Evolutionary conservation across 257 asterid genomes (phyloP).

Genomic region (Gentiana dahurica): DNA sequence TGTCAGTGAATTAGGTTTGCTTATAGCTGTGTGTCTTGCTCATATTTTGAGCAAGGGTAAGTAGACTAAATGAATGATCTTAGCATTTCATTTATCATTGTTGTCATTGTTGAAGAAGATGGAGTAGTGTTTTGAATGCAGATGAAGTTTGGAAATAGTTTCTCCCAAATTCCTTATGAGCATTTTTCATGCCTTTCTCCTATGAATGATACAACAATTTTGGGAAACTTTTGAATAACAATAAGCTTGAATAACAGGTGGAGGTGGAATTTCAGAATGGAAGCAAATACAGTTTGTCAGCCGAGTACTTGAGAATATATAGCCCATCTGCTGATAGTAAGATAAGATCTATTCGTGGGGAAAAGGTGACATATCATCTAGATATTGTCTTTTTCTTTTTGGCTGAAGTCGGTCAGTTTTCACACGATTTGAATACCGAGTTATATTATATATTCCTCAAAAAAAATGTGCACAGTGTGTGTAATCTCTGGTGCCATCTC

Average conservation of each 20-base stretch:
- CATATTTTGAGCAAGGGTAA: too few relatives aligned
- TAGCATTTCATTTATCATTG: too few relatives aligned
- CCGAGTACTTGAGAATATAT: conserved; percentile 67
- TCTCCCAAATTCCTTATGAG: background rate
- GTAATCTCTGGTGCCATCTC: too few relatives aligned
- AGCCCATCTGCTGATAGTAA: conserved; percentile 87
- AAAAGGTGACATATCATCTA: conserved; percentile 39
- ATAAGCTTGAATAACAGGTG: conserved; percentile 28
- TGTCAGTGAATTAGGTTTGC: background rate
- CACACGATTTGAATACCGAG: too few relatives aligned
- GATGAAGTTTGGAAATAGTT: background rate
- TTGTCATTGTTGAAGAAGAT: too few relatives aligned
- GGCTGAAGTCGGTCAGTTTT: background rate
- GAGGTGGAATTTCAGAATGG: conserved; percentile 65
- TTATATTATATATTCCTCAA: too few relatives aligned
- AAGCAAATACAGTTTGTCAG: conserved; percentile 38
- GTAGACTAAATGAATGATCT: too few relatives aligned
- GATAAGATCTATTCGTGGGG: conserved; percentile 61
- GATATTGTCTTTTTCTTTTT: background rate
- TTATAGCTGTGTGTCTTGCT: too few relatives aligned
- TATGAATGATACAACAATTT: too few relatives aligned
- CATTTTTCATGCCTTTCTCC: background rate
- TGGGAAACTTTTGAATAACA: background rate
- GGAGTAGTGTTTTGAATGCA: background rate
- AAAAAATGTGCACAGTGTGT: too few relatives aligned